Percentiles rank a stretch among this genome's conserved stretches.
Conservation (phyloP, 2,329 filamentous ascomycete species). For the Alternaria arbusti region DNA sequence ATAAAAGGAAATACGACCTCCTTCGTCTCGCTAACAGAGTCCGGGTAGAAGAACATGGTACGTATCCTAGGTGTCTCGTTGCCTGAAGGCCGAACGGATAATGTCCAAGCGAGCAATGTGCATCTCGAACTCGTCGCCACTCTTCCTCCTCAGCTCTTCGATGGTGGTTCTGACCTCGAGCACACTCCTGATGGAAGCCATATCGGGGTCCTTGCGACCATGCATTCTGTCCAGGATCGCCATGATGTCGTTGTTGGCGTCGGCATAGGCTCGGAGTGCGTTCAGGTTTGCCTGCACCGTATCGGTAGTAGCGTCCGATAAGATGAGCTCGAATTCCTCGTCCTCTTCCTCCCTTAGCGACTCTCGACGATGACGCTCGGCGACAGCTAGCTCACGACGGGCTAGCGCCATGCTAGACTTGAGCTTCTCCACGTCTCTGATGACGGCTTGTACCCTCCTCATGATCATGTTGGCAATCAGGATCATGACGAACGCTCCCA, state of each 20-base stretch:
- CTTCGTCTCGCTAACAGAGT: neutral
- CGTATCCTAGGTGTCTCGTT: neutral
- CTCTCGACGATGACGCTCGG: neutral
- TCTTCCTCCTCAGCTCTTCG: neutral
- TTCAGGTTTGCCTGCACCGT: neutral
- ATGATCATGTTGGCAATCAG: neutral
- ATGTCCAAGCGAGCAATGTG: neutral
- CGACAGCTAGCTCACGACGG: neutral
- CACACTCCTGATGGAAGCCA: neutral
- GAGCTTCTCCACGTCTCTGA: neutral
- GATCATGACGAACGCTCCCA: neutral
- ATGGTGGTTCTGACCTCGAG: neutral
- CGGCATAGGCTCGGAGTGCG: neutral
- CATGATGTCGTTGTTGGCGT: neutral
- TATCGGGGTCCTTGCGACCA: neutral
- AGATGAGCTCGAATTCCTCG: neutral
- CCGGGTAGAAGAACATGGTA: neutral
- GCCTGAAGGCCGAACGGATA: neutral
- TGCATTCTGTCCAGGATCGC: neutral
- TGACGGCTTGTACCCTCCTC: neutral
- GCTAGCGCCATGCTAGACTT: neutral
- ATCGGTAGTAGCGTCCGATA: neutral
- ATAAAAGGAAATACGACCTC: neutral
- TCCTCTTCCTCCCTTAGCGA: neutral
- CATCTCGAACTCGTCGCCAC: neutral